A percentile compares a stretch with the other conserved stretches of the same genome.
These are phyloP conservation scores for Fistulifera solaris DNA, from an alignment of 108 stramenopile genomes.

Conservation along the genomic window DNA sequence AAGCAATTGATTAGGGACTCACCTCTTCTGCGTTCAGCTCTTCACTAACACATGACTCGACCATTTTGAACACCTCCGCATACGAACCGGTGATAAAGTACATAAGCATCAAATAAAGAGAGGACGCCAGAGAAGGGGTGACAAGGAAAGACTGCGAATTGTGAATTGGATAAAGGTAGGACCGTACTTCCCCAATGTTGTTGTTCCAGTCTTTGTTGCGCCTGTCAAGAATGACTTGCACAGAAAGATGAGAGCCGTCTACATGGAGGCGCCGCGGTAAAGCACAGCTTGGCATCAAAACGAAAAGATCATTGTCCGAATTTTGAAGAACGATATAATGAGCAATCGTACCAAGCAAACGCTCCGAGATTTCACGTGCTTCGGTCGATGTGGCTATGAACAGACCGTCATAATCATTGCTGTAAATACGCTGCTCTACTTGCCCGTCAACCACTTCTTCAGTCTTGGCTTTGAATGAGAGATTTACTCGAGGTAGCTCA, in stretches of 20 bases:
- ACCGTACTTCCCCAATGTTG: slow-evolving; percentile 91
- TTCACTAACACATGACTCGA: slow-evolving; percentile 95
- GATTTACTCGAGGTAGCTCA: slow-evolving; percentile 92
- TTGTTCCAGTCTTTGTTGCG: slow-evolving; percentile 94
- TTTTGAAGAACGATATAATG: slow-evolving; percentile 92
- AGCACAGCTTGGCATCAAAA: slow-evolving; percentile 91
- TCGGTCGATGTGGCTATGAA: slow-evolving; percentile 85
- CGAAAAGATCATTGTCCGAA: slow-evolving; percentile 89
- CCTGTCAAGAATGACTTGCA: slow-evolving; percentile 87
- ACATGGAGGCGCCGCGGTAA: slow-evolving; percentile 78
- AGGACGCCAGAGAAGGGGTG: slow-evolving; percentile 90
- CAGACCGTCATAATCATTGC: slow-evolving; percentile 91
- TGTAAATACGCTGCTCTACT: slow-evolving; percentile 73
- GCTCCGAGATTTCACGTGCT: slow-evolving; percentile 70
- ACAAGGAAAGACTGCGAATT: slow-evolving; percentile 85
- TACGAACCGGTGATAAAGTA: slow-evolving; percentile 96
- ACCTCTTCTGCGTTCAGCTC: slow-evolving; percentile 87
- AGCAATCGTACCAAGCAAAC: slow-evolving; percentile 72
- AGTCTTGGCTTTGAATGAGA: slow-evolving; percentile 82
- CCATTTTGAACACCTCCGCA: slow-evolving; percentile 90
- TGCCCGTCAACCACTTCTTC: slow-evolving; percentile 60
- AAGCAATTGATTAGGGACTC: slow-evolving; percentile 12
- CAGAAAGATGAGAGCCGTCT: slow-evolving; percentile 72
- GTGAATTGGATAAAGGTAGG: slow-evolving; percentile 96
- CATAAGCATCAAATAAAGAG: slow-evolving; percentile 95